These are phyloP conservation scores for Novymonas esmeraldas DNA, from an alignment of 208 protist genomes.

Conservation along the genomic window DNA sequence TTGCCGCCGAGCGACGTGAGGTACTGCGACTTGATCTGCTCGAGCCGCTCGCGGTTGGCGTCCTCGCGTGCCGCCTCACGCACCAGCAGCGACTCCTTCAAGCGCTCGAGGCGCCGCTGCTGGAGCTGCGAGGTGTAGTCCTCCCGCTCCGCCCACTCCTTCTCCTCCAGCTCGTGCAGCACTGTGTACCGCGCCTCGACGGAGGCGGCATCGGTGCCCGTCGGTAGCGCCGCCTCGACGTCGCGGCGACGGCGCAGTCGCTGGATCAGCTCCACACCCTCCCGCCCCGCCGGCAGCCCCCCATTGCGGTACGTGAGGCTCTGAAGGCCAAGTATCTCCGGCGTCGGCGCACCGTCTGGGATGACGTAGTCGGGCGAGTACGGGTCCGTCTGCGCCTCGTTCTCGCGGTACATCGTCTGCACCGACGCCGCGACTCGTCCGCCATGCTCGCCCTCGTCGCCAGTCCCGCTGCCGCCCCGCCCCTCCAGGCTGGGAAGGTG, in stretches of 20 bases:
- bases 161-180: slow-evolving; percentile 82
- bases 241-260: slow-evolving; percentile 83
- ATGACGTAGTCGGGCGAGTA: slow-evolving; percentile 91
- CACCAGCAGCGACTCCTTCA: slow-evolving; percentile 54
- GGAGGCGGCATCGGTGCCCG: slow-evolving; percentile 52
- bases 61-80: slow-evolving; percentile 74
- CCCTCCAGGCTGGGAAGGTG: slow-evolving; percentile 41
- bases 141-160: slow-evolving; percentile 89
- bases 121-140: slow-evolving; percentile 75
- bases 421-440: slow-evolving; percentile 18
- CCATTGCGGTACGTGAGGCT: slow-evolving; percentile 63
- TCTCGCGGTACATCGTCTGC: slow-evolving; percentile 85
- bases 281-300: slow-evolving; percentile 76
- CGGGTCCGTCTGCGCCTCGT: slow-evolving; percentile 90
- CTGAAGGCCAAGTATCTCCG: slow-evolving; percentile 73
- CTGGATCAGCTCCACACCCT: slow-evolving; percentile 90
- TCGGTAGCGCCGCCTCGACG: slow-evolving; percentile 63
- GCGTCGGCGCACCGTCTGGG: slow-evolving; percentile 57
- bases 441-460: background rate
- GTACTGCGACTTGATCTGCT: slow-evolving; percentile 57
- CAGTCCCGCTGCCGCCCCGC: background rate
- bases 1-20: slow-evolving; percentile 41
- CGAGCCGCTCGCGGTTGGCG: slow-evolving; percentile 54
- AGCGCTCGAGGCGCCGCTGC: slow-evolving; percentile 64
- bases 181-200: slow-evolving; percentile 47